Percentiles rank a stretch among this genome's conserved stretches.
These are phyloP conservation scores for Anethum foeniculum DNA, from an alignment of 140 eudicot genomes.

Conservation along the genomic window DNA sequence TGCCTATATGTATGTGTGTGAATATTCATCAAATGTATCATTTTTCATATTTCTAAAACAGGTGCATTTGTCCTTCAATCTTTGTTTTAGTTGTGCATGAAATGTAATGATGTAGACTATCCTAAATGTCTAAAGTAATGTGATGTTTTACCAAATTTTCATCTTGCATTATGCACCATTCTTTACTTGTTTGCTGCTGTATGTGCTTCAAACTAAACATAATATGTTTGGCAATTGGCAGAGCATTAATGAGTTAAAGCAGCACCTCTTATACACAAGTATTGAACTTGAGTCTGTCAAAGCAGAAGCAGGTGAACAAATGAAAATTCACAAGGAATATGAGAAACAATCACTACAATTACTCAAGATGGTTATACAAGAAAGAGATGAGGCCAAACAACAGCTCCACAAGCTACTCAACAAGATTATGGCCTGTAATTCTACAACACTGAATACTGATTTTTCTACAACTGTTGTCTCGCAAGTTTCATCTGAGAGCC, in stretches of 20 bases:
- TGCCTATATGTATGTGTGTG: too few relatives aligned
- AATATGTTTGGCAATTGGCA: slow-evolving; percentile 13
- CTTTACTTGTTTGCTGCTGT: neutral
- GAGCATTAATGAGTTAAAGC: slow-evolving; percentile 50
- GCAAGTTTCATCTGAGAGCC: slow-evolving; percentile 15
- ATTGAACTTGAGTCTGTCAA: slow-evolving; percentile 48
- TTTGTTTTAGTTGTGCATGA: too few relatives aligned
- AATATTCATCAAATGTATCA: too few relatives aligned
- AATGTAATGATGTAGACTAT: too few relatives aligned
- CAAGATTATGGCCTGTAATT: slow-evolving; percentile 22
- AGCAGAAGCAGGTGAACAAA: slow-evolving; percentile 42
- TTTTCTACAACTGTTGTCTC: neutral
- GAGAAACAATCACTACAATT: slow-evolving; percentile 34
- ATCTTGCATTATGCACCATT: neutral
- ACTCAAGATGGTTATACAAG: slow-evolving; percentile 37
- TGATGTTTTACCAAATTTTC: neutral
- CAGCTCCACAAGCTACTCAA: slow-evolving; percentile 46
- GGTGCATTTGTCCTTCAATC: too few relatives aligned
- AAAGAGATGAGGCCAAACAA: slow-evolving; percentile 72
- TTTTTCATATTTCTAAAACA: too few relatives aligned
- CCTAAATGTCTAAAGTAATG: neutral
- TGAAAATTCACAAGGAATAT: slow-evolving; percentile 33
- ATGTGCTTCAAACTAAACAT: neutral
- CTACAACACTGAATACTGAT: neutral
- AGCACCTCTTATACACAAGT: slow-evolving; percentile 52